A percentile compares a stretch with the other conserved stretches of the same genome.
Evolutionary conservation across 139 green algal species (phyloP).

Genomic region (Marvania coccoides): DNA sequence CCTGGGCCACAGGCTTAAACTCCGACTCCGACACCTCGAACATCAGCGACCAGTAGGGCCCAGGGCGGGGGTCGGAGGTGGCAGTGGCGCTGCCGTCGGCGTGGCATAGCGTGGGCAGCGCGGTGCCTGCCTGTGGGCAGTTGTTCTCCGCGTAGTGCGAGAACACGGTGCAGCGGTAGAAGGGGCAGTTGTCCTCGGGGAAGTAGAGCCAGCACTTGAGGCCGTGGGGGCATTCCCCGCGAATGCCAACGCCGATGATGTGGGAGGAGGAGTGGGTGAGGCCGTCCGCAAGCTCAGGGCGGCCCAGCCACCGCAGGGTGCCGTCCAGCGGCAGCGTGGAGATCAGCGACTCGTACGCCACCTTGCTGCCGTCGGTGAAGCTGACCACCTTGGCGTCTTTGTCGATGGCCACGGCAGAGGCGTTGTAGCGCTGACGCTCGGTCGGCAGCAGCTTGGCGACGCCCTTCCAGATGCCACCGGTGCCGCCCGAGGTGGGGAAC

Average conservation of each 20-base stretch:
- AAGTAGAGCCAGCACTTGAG: constrained; percentile 94
- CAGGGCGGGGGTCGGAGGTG: background rate
- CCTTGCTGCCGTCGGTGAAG: constrained; percentile 30
- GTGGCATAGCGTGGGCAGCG: constrained; percentile 69
- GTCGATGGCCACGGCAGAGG: constrained; percentile 57
- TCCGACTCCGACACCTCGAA: constrained; percentile 70
- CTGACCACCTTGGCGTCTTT: constrained; percentile 51
- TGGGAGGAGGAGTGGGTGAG: constrained; percentile 73
- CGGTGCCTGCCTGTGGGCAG: constrained; percentile 46
- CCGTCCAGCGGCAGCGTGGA: constrained; percentile 78
- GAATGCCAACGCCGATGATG: constrained; percentile 70
- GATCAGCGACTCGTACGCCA: constrained; percentile 61
- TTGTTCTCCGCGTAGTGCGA: constrained; percentile 82
- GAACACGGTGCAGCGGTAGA: constrained; percentile 87
- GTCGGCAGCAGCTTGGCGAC: constrained; percentile 71
- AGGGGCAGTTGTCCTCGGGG: constrained; percentile 83
- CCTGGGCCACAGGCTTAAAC: constrained; percentile 68
- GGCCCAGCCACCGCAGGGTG: constrained; percentile 56
- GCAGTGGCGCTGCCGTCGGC: constrained; percentile 36
- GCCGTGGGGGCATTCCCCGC: constrained; percentile 66
- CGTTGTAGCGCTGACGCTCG: constrained; percentile 60
- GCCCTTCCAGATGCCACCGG: constrained; percentile 82
- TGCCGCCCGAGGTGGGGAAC: constrained; percentile 79
- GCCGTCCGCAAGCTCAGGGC: constrained; percentile 55
- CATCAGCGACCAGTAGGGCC: constrained; percentile 89